Evolutionary conservation across 2,329 filamentous ascomycete species (phyloP), one percentile per base, ranked within the genome.

Genomic region (Monosporascus sp.): DNA sequence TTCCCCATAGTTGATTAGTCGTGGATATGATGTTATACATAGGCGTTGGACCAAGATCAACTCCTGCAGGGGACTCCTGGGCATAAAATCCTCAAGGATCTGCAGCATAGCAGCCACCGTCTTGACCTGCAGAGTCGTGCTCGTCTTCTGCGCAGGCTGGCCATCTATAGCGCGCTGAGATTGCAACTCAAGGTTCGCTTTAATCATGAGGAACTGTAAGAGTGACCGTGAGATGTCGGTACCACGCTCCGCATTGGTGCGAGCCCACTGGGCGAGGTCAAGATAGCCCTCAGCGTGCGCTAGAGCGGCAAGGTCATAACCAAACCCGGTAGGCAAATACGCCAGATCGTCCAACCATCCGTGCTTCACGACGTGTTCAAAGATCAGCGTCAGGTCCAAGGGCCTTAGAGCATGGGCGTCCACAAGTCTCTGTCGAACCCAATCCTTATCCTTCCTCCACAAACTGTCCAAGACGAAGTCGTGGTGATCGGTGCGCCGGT

Each of bases 1-100:
- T 71, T 96, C 90, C 2, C 91, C 92, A 62, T 96, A 97, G 65
- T 99, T 99, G 76, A 99, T 96, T 31, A 99, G 76, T 44, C 94
- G 83, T 7, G 94, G 95, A 63, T 97, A 99, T 1, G 89, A 87
- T 53, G 92, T 92, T 57, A 99, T 91, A 69, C 92, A 97, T 50
- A 86, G 83, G 35, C 93, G 83, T 71, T 97, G 92, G 27, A 96
- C 82, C 15, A 85, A 75, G 49, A 94, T 90, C 24, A 96, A 78
- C 50, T 93, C 87, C 49, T 87, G 70, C 52, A 83, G 67, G 59
- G 80, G 75, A 53, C 77, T 72, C 71, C 82, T 76, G 55, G 82
- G 82, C 47, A 85, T 63, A 46, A 82, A 87, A 55, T 89, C 86
- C 57, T 90, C 86, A 35, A 97, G 78, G 45, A 96, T 89, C 60